phyloP scores from a whole-genome alignment of 495 filamentous ascomycete species.

The Jackrogersella minutella region DNA sequence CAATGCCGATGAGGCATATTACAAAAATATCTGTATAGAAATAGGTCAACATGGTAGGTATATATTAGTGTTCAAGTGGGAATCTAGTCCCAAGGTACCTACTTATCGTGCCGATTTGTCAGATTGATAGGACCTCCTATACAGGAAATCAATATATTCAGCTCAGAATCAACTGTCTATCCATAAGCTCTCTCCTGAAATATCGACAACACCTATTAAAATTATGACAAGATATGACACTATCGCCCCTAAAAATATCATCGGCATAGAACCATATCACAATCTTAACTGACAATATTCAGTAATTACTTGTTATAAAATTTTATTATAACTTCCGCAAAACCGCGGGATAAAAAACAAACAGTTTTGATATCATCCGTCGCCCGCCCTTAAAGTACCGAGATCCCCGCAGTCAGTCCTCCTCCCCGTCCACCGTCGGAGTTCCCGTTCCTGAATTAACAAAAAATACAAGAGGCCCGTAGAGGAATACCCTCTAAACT shows the following conservation, averaged over 20 bases:
- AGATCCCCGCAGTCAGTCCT: neutral
- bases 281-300: neutral
- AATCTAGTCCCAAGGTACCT: too few species aligned
- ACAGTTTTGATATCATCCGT: conserved; percentile 34
- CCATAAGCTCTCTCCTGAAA: too few species aligned
- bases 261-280: neutral
- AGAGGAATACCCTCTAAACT: neutral
- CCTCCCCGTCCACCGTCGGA: conserved; percentile 15
- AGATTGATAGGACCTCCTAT: too few species aligned
- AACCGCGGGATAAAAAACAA: conserved; percentile 12
- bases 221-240: neutral
- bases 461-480: conserved; percentile 24
- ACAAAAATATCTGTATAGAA: too few species aligned
- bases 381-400: conserved; percentile 13
- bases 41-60: too few species aligned
- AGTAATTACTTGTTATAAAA: conserved; percentile 26
- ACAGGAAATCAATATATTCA: too few species aligned
- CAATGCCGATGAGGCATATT: too few species aligned
- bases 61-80: too few species aligned
- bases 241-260: neutral
- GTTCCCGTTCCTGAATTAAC: conserved; percentile 27
- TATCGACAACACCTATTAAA: too few species aligned
- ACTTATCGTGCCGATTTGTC: too few species aligned
- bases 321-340: conserved; percentile 36
- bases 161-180: too few species aligned